phyloP scores from a whole-genome alignment of 2,329 filamentous ascomycete genomes.

The Aspergillus sp. region DNA sequence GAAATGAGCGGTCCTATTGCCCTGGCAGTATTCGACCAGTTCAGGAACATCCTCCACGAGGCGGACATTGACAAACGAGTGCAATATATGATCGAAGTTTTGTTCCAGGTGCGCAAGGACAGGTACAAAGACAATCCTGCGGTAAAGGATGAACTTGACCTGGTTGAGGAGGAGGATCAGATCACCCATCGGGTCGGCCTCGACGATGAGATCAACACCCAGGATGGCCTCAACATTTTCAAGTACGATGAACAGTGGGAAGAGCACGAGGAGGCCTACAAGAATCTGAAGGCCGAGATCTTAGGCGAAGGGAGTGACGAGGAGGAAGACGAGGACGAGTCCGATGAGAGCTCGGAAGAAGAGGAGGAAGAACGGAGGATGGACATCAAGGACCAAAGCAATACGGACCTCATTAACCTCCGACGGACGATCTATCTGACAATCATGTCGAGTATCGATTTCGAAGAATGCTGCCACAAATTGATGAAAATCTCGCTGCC shows the following conservation, averaged over 20 bases:
- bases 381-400: conserved; percentile 96
- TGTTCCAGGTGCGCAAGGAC: conserved; percentile 94
- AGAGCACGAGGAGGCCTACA: conserved; percentile 82
- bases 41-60: conserved; percentile 89
- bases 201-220: conserved; percentile 72
- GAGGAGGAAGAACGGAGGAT: conserved; percentile 71
- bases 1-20: conserved; percentile 89
- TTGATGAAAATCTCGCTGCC: conserved; percentile 90
- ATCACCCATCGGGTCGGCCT: conserved; percentile 81
- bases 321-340: conserved; percentile 57
- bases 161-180: conserved; percentile 96
- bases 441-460: conserved; percentile 91
- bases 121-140: conserved; percentile 92
- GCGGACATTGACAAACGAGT: conserved; percentile 94
- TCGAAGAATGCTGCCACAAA: conserved; percentile 96
- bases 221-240: conserved; percentile 90
- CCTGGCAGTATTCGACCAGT: conserved; percentile 87
- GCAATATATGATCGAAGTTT: conserved; percentile 98
- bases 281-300: conserved; percentile 84
- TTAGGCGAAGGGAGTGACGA: conserved; percentile 85
- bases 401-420: conserved; percentile 88
- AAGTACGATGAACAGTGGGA: conserved; percentile 88
- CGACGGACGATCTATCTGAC: conserved; percentile 93
- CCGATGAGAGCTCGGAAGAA: conserved; percentile 54
- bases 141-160: conserved; percentile 81